Percentiles rank a stretch among this genome's conserved stretches.
phyloP scores from a whole-genome alignment of 2,329 filamentous ascomycete species.

The Venturia carpophila region DNA sequence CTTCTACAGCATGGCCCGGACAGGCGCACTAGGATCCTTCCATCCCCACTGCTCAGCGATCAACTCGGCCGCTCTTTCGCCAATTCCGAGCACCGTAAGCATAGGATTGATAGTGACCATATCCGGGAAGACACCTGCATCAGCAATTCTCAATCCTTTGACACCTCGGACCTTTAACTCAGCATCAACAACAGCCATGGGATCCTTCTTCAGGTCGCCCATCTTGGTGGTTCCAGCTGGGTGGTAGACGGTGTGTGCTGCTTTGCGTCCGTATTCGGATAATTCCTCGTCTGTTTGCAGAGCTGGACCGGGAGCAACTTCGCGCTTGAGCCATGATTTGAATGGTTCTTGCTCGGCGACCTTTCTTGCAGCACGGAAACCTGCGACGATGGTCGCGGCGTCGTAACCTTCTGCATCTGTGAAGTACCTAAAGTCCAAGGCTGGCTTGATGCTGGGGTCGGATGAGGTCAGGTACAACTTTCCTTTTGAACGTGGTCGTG shows the following conservation, averaged over 20 bases:
- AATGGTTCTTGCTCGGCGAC: slow-evolving; percentile 70
- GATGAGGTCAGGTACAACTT: slow-evolving; percentile 68
- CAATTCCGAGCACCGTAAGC: slow-evolving; percentile 78
- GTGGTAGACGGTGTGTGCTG: slow-evolving; percentile 84
- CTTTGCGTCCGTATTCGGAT: slow-evolving; percentile 70
- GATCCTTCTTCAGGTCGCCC: slow-evolving; percentile 63
- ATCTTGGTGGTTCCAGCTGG: slow-evolving; percentile 86
- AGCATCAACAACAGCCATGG: slow-evolving; percentile 71
- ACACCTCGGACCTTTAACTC: slow-evolving; percentile 65
- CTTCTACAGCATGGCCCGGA: slow-evolving; percentile 45
- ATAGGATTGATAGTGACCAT: slow-evolving; percentile 86
- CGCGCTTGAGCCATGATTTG: slow-evolving; percentile 73
- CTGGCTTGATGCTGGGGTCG: slow-evolving; percentile 69
- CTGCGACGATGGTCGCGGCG: slow-evolving; percentile 69
- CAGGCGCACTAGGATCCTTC: slow-evolving; percentile 37
- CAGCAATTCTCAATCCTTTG: slow-evolving; percentile 68
- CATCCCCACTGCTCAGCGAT: slow-evolving; percentile 66
- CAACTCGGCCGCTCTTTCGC: slow-evolving; percentile 77
- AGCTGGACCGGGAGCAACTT: slow-evolving; percentile 68
- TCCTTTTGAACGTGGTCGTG: slow-evolving; percentile 69
- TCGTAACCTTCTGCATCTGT: slow-evolving; percentile 81
- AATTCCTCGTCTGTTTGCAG: slow-evolving; percentile 72
- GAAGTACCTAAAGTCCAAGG: slow-evolving; percentile 84
- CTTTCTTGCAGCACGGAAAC: slow-evolving; percentile 68
- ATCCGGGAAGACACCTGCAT: slow-evolving; percentile 80